A percentile compares a stretch with the other conserved stretches of the same genome.
phyloP scores from a whole-genome alignment of 768 basidiomycete species.

The Naganishia antarctica region DNA sequence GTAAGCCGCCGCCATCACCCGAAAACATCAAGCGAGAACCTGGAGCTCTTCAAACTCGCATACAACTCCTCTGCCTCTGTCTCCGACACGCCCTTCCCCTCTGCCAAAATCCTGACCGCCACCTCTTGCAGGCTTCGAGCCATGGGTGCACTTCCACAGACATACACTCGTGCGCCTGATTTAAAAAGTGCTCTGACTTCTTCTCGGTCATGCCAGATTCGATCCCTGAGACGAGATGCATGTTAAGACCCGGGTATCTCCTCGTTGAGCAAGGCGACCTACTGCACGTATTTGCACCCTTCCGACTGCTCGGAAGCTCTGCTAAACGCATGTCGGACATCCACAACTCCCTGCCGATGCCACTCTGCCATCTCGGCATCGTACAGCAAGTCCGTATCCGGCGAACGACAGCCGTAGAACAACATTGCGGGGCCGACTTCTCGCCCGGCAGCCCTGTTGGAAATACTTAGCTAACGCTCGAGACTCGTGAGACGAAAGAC shows the following conservation, averaged over 20 bases:
- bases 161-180: slow-evolving; percentile 51
- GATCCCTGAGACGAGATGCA: slow-evolving; percentile 41
- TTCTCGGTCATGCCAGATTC: slow-evolving; percentile 53
- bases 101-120: slow-evolving; percentile 50
- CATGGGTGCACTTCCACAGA: slow-evolving; percentile 52
- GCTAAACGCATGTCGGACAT: slow-evolving; percentile 54
- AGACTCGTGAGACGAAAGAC: background rate
- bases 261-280: slow-evolving; percentile 27
- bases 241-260: background rate
- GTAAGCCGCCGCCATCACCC: too few relatives aligned
- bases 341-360: slow-evolving; percentile 52
- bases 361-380: slow-evolving; percentile 53
- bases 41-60: slow-evolving; percentile 49
- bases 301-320: slow-evolving; percentile 41
- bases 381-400: slow-evolving; percentile 54
- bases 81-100: slow-evolving; percentile 31
- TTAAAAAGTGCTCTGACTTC: slow-evolving; percentile 48
- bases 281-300: slow-evolving; percentile 53
- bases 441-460: slow-evolving; percentile 47
- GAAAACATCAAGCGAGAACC: slow-evolving; percentile 55
- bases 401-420: slow-evolving; percentile 55
- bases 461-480: background rate
- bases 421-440: slow-evolving; percentile 52
- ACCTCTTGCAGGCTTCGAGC: slow-evolving; percentile 52
- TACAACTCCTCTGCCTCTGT: slow-evolving; percentile 48